Evolutionary conservation across 768 basidiomycete species (phyloP), one percentile per base, ranked within the genome.

Genomic region (Trametes meyenii): DNA sequence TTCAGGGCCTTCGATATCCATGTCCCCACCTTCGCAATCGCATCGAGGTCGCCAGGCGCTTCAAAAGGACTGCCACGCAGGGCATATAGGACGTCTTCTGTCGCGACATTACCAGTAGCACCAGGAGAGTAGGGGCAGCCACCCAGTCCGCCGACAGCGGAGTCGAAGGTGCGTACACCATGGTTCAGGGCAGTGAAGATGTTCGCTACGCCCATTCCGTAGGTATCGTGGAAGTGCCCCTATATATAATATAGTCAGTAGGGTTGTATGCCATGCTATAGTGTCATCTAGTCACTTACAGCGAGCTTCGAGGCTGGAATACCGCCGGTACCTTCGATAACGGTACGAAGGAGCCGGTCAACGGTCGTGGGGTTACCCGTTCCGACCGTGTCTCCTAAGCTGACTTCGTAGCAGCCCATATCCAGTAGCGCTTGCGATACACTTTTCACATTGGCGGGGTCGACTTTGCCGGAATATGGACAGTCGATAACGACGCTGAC

Each of bases 51-150:
- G 44, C 85, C 86, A 1, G 67, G 77, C 4, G 85, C 85, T 4
- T 77, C 81, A 71, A 85, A 86, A 6, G 76, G 79, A 11, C 86
- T 88, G 52, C 76, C 86, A 66, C 80, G 83, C 8, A 98, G 81
- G 0, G 91, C 89, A 64, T 97, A 94, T 10, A 96, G 79, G 0
- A 96, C 85, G 66, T 96, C 92, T 67, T 98, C 96, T 0, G 96
- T 98, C 0, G 94, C 88, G 17, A 97, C 92, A 67, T 97, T 97
- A 16, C 96, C 96, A 0, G 94, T 95, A 14, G 96, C 95, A 5
- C 95, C 95, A 2, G 96, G 96, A 1, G 96, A 94, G 74, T 93
- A 98, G 2, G 96, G 96, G 69, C 96, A 98, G 17, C 96, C 94
- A 3, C 96, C 96, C 1, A 98, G 85, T 0, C 96, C 95, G 17